Percentiles rank a stretch among this genome's conserved stretches.
Evolutionary conservation across 352 stramenopile genomes (phyloP).

Genomic region (Pythium coloratum): DNA sequence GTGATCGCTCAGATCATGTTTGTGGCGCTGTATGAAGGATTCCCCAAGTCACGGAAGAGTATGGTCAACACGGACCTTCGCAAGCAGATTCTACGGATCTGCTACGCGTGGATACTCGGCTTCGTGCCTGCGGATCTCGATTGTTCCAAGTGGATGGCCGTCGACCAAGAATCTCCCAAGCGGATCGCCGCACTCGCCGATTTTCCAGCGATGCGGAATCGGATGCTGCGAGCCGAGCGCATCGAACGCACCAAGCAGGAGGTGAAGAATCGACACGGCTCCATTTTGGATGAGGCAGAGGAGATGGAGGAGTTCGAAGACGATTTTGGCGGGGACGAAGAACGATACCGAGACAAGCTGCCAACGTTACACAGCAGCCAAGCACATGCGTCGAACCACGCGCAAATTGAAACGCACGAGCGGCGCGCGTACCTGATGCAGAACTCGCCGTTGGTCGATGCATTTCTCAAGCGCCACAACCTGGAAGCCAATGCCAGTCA

Average conservation of each 20-base stretch:
- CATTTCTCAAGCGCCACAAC: slow-evolving; percentile 53
- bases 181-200: slow-evolving; percentile 53
- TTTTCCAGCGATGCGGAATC: slow-evolving; percentile 71
- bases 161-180: slow-evolving; percentile 59
- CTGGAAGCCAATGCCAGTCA: slow-evolving; percentile 47
- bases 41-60: slow-evolving; percentile 57
- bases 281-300: slow-evolving; percentile 21
- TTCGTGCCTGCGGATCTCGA: slow-evolving; percentile 52
- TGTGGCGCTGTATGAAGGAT: slow-evolving; percentile 66
- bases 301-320: slow-evolving; percentile 3
- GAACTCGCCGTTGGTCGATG: slow-evolving; percentile 62
- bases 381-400: not conserved
- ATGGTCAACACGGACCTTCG: slow-evolving; percentile 39
- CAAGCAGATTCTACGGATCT: slow-evolving; percentile 46
- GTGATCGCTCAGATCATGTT: slow-evolving; percentile 66
- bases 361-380: slow-evolving; percentile 10
- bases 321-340: slow-evolving; percentile 20
- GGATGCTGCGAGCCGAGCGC: slow-evolving; percentile 59
- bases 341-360: slow-evolving; percentile 3
- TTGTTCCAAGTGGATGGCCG: slow-evolving; percentile 54
- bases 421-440: slow-evolving; percentile 60
- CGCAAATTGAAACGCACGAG: slow-evolving; percentile 45
- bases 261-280: slow-evolving; percentile 45
- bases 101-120: slow-evolving; percentile 64
- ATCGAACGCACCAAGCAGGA: slow-evolving; percentile 62